Conservation (phyloP, 2,329 filamentous ascomycete genomes). For the Akanthomyces muscarius region DNA sequence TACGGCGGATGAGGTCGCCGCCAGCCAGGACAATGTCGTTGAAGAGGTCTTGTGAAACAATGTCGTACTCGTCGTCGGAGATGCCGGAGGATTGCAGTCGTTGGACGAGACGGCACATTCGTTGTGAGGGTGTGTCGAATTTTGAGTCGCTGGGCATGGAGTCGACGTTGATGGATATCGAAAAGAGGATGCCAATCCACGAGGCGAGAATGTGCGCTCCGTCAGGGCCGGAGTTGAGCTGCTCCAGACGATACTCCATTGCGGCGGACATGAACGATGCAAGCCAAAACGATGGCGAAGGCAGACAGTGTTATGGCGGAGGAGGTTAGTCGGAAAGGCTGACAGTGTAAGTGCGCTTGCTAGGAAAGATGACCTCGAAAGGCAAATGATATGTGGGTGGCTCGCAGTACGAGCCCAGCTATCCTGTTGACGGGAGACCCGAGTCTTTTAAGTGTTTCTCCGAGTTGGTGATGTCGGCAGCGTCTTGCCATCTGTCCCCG, state of each 20-base stretch:
- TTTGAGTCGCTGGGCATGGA: background rate
- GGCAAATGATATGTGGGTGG: no score
- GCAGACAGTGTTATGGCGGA: no score
- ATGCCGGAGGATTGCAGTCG: conserved; percentile 33
- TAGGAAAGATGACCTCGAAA: no score
- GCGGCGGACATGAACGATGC: background rate
- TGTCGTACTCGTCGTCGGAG: background rate
- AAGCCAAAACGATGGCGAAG: background rate
- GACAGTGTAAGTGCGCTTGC: no score
- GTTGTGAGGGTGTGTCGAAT: background rate
- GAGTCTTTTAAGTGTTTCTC: no score
- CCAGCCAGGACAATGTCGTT: background rate
- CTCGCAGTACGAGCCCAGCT: no score
- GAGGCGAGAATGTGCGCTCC: conserved; percentile 3
- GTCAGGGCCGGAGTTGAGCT: background rate
- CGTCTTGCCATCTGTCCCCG: no score
- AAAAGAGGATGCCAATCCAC: conserved; percentile 6
- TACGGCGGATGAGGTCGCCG: background rate
- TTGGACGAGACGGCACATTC: conserved; percentile 25
- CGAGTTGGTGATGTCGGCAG: no score
- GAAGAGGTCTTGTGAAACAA: background rate
- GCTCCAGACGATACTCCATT: conserved; percentile 38
- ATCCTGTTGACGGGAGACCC: no score
- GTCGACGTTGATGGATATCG: conserved; percentile 2
- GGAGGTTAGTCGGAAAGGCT: no score